Evolutionary conservation across 495 filamentous ascomycete species (phyloP).

Genomic region (Neurospora intermedia): DNA sequence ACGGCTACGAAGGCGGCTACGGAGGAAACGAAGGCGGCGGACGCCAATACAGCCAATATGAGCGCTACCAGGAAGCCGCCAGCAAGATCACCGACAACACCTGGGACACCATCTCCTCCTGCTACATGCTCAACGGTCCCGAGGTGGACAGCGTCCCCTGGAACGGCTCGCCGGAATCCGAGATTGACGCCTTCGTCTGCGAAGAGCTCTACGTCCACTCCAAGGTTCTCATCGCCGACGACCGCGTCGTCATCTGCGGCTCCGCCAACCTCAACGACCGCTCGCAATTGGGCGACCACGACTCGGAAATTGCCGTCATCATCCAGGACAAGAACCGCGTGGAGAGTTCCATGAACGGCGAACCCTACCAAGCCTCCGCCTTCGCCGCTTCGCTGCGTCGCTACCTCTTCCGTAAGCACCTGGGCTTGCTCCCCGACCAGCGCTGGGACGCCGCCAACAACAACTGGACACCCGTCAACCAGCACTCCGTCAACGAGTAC

Average conservation of each 20-base stretch:
- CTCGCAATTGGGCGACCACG: slow-evolving; percentile 78
- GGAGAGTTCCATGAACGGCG: slow-evolving; percentile 59
- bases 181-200: slow-evolving; percentile 81
- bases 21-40: slow-evolving; percentile 18
- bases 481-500: slow-evolving; percentile 54
- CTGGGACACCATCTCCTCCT: slow-evolving; percentile 69
- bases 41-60: slow-evolving; percentile 32
- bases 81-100: slow-evolving; percentile 38
- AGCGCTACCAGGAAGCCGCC: slow-evolving; percentile 59
- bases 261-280: slow-evolving; percentile 94
- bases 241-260: slow-evolving; percentile 78
- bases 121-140: slow-evolving; percentile 74
- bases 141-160: slow-evolving; percentile 73
- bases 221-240: slow-evolving; percentile 90
- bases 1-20: slow-evolving; percentile 3
- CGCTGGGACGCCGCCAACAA: slow-evolving; percentile 45
- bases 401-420: slow-evolving; percentile 82
- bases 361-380: slow-evolving; percentile 56
- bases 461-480: slow-evolving; percentile 68
- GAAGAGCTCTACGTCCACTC: slow-evolving; percentile 93
- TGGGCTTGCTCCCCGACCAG: slow-evolving; percentile 72
- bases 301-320: slow-evolving; percentile 41
- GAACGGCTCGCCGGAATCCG: slow-evolving; percentile 58
- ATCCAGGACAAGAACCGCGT: slow-evolving; percentile 56
- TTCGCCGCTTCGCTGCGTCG: slow-evolving; percentile 79